These are phyloP conservation scores for Puccinia horiana DNA, from an alignment of 1,284 basidiomycete genomes.

Conservation along the genomic window DNA sequence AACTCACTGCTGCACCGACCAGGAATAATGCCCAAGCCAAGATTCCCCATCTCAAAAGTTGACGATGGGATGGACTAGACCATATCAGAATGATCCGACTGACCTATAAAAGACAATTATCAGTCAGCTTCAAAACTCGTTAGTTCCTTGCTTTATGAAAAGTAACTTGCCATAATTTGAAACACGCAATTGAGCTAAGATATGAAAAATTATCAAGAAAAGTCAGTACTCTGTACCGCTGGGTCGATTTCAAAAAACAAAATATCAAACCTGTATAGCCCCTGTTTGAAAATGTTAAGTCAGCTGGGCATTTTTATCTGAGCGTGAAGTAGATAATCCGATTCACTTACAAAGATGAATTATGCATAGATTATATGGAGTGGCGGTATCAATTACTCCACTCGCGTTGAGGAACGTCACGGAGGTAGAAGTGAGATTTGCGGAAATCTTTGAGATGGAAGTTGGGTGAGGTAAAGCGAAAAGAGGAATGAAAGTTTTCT, in stretches of 20 bases:
- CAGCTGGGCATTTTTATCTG: not conserved
- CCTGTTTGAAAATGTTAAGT: not conserved
- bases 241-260: not conserved
- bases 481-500: not conserved
- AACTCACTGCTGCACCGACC: not conserved
- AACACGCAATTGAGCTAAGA: conserved; percentile 2
- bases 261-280: conserved; percentile 5
- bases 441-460: not conserved
- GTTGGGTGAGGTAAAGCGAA: not conserved
- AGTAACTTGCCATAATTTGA: conserved; percentile 4
- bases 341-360: not conserved
- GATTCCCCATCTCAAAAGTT: not conserved
- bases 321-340: not conserved
- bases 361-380: not conserved
- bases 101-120: not conserved
- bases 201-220: not conserved
- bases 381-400: not conserved
- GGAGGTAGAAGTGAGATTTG: not conserved
- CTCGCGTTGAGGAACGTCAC: not conserved
- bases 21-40: not conserved
- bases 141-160: not conserved
- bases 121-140: not conserved
- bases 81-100: conserved; percentile 4
- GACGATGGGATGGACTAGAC: not conserved
- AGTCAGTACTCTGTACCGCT: not conserved